Evolutionary conservation across 768 basidiomycete genomes (phyloP).

Genomic region (Tremella mesenterica): DNA sequence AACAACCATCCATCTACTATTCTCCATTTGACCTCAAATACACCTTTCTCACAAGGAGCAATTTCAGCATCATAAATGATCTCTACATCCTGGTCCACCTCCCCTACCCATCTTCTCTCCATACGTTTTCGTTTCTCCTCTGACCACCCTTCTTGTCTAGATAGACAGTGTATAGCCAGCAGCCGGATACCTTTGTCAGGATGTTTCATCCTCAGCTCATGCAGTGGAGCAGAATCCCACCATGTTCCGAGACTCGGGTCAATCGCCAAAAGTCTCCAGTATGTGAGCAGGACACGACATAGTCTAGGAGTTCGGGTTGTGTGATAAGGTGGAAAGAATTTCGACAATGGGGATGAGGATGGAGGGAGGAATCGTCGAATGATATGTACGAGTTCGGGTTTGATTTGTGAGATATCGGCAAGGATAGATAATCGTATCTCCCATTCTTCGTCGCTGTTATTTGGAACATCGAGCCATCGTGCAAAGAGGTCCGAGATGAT

Average conservation of each 20-base stretch:
- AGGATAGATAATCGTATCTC: conserved; percentile 37
- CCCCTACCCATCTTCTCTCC: conserved; percentile 58
- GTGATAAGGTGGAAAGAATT: conserved; percentile 42
- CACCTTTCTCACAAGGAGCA: conserved; percentile 4
- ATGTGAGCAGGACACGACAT: conserved; percentile 64
- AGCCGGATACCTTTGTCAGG: conserved; percentile 59
- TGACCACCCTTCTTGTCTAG: conserved; percentile 65
- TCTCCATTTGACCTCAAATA: conserved; percentile 25
- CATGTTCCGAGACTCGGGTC: conserved; percentile 60
- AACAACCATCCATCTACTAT: conserved; percentile 72
- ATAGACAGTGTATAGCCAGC: conserved; percentile 69
- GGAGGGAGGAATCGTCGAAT: too few species aligned
- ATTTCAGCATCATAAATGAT: conserved; percentile 16
- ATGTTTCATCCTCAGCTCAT: conserved; percentile 51
- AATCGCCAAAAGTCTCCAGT: conserved; percentile 68
- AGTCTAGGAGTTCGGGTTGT: conserved; percentile 45
- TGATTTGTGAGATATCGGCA: conserved; percentile 49
- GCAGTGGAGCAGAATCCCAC: conserved; percentile 53
- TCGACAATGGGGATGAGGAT: conserved; percentile 40
- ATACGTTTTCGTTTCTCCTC: conserved; percentile 64
- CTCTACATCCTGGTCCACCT: conserved; percentile 55
- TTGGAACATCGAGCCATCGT: conserved; percentile 61
- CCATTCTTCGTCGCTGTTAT: conserved; percentile 35
- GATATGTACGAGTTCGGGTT: background rate
- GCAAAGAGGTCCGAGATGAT: conserved; percentile 70